Evolutionary conservation across 73 alveolate genomes (phyloP).

Genomic region (Paramecium caudatum): DNA sequence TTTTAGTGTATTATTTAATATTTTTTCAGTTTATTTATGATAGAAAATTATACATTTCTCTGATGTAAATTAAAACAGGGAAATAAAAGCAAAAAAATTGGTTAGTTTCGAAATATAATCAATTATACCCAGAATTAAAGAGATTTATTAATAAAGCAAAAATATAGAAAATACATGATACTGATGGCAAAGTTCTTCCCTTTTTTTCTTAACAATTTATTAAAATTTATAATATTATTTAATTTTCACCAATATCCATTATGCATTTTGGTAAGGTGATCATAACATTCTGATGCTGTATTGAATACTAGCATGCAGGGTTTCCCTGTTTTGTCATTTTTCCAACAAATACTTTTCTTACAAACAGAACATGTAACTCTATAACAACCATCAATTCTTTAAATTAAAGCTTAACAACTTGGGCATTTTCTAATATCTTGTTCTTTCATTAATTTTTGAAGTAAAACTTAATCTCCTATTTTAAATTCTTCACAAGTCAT

Average conservation of each 20-base stretch:
- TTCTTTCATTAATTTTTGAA: slow-evolving; percentile 17
- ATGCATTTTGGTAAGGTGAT: slow-evolving; percentile 28
- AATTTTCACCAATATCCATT: slow-evolving; percentile 51
- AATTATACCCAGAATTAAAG: too few relatives aligned
- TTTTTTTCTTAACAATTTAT: too few relatives aligned
- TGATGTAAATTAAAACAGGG: too few relatives aligned
- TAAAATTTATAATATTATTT: background rate
- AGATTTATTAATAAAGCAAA: too few relatives aligned
- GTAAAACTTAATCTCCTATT: slow-evolving; percentile 29
- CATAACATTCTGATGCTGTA: slow-evolving; percentile 55
- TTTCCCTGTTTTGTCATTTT: background rate
- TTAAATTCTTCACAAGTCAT: slow-evolving; percentile 55
- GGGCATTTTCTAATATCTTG: slow-evolving; percentile 66
- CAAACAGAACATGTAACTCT: slow-evolving; percentile 55
- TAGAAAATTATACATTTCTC: too few relatives aligned
- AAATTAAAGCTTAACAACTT: slow-evolving; percentile 18
- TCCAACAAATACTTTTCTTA: slow-evolving; percentile 40
- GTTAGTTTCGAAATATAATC: too few relatives aligned
- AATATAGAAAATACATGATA: too few relatives aligned
- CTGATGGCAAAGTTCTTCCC: too few relatives aligned
- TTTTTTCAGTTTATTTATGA: too few relatives aligned
- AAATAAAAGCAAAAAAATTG: too few relatives aligned
- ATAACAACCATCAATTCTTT: slow-evolving; percentile 48
- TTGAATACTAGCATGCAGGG: slow-evolving; percentile 37
- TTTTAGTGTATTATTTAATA: too few relatives aligned